Conservation (phyloP, 208 protist species). For the Borovskyia barvae region DNA sequence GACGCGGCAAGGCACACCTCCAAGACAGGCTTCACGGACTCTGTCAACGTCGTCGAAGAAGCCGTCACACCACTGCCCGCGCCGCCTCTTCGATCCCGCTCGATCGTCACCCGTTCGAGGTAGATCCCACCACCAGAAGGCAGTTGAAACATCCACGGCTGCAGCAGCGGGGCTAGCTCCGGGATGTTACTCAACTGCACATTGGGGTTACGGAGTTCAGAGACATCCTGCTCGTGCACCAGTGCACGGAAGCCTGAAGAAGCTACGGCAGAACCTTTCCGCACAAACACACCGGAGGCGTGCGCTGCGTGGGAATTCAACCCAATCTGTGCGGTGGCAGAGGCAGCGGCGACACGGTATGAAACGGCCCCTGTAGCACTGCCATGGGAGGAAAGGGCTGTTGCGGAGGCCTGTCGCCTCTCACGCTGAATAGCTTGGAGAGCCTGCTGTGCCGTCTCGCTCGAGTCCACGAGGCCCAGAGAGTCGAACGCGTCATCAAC, state of each 20-base stretch:
- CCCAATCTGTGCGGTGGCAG: conserved; percentile 2
- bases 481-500: conserved; percentile 2
- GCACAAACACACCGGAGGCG: background rate
- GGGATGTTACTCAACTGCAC: conserved; percentile 45
- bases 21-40: conserved; percentile 17
- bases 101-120: conserved; percentile 56
- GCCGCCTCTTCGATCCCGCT: conserved; percentile 31
- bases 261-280: too few species aligned
- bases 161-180: conserved; percentile 36
- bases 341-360: too few species aligned
- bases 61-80: background rate
- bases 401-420: background rate
- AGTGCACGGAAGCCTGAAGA: too few species aligned
- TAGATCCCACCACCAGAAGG: conserved; percentile 37
- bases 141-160: conserved; percentile 55
- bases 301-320: background rate
- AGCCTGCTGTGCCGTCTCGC: conserved; percentile 22
- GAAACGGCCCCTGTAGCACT: too few species aligned
- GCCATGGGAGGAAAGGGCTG: background rate
- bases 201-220: conserved; percentile 27
- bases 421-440: conserved; percentile 10
- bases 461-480: conserved; percentile 25
- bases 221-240: conserved; percentile 11
- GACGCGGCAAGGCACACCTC: conserved; percentile 64
- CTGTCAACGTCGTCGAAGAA: background rate